Evolutionary conservation across 2,329 filamentous ascomycete genomes (phyloP).

Genomic region (Pseudopithomyces chartarum): DNA sequence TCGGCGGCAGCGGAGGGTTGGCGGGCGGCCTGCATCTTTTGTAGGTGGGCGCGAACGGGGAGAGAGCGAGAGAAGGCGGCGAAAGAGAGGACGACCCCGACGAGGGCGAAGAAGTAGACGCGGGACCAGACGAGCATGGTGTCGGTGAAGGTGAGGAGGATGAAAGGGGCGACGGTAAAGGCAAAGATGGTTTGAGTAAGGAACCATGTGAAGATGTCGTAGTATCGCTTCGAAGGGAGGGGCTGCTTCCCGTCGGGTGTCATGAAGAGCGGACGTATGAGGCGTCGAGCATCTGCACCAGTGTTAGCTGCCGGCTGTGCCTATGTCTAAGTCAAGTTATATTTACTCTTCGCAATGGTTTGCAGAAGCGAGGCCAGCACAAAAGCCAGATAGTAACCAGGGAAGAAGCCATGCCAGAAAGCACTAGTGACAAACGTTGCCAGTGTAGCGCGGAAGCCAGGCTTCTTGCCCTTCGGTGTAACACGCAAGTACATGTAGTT

Average conservation of each 20-base stretch:
- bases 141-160: conserved; percentile 74
- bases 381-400: conserved; percentile 93
- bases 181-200: conserved; percentile 82
- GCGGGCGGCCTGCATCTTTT: conserved; percentile 37
- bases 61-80: conserved; percentile 81
- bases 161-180: conserved; percentile 83
- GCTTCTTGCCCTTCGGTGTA: conserved; percentile 93
- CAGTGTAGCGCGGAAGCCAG: conserved; percentile 91
- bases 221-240: conserved; percentile 75
- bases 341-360: conserved; percentile 89
- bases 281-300: conserved; percentile 77
- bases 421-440: conserved; percentile 94
- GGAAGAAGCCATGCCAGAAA: conserved; percentile 98
- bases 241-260: conserved; percentile 67
- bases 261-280: conserved; percentile 91
- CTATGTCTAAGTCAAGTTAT: not conserved
- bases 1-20: conserved; percentile 28
- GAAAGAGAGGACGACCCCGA: conserved; percentile 68
- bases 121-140: conserved; percentile 79
- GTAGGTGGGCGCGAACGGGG: conserved; percentile 58
- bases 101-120: conserved; percentile 85
- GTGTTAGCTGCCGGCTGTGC: not conserved
- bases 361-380: conserved; percentile 89
- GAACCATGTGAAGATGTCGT: conserved; percentile 78
- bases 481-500: conserved; percentile 97